These are phyloP conservation scores for Kickxella alabastrina DNA, from an alignment of 192 early-diverging fungal species.

Conservation along the genomic window DNA sequence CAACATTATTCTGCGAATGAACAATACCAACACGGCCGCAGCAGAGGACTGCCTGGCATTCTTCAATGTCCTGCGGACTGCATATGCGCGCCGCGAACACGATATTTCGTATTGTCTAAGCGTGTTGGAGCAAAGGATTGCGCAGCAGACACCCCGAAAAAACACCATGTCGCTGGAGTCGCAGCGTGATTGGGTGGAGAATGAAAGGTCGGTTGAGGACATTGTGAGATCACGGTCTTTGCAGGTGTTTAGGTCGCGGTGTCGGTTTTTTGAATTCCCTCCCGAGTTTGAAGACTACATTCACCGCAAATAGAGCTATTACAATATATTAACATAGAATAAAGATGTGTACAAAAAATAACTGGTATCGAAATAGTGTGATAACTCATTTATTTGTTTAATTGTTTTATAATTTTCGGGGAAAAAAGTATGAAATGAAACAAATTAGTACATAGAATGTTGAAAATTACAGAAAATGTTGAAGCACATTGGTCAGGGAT, in stretches of 20 bases:
- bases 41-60: constrained; percentile 59
- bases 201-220: constrained; percentile 66
- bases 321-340: not conserved
- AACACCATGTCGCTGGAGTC: constrained; percentile 16
- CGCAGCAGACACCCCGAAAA: not conserved
- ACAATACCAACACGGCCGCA: constrained; percentile 66
- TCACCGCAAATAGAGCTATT: not conserved
- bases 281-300: constrained; percentile 52
- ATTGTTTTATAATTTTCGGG: no score
- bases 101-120: constrained; percentile 65
- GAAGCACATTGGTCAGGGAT: constrained; percentile 42
- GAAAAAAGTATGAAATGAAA: no score
- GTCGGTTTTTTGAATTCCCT: constrained; percentile 56
- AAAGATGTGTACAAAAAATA: not conserved
- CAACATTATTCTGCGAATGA: constrained; percentile 74
- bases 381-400: no score
- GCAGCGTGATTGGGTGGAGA: constrained; percentile 65
- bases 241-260: constrained; percentile 65
- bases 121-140: constrained; percentile 47
- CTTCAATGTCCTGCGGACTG: constrained; percentile 61
- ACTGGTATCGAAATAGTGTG: no score
- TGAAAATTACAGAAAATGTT: constrained; percentile 23
- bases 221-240: constrained; percentile 67
- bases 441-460: no score
- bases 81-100: constrained; percentile 63